Evolutionary conservation across 1,284 basidiomycete species (phyloP), one percentile per base, ranked within the genome.

Genomic region (Dichomitus squalens): DNA sequence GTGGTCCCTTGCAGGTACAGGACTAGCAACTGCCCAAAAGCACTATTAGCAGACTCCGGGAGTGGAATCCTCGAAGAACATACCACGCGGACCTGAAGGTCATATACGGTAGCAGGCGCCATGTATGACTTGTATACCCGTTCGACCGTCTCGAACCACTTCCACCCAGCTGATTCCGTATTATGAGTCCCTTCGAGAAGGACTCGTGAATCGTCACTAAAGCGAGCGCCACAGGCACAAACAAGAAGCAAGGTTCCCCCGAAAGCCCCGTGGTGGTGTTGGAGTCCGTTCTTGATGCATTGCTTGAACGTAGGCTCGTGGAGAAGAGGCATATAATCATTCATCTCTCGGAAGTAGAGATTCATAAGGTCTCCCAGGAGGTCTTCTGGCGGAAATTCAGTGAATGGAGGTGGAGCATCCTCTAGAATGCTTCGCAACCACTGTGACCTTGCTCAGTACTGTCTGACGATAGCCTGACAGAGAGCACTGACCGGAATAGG

Each of bases 231-330:
- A 49, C 85, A 75, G 0, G 93, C 90, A 67, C 90, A 93, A 0
- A 94, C 82, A 31, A 92, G 75, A 25, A 94, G 73, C 44, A 92
- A 79, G 2, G 87, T 82, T 16, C 81, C 81, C 7, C 82, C 88
- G 69, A 94, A 93, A 4, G 81, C 75, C 1, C 76, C 51, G 64
- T 92, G 83, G 7, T 70, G 76, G n/a, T 76, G 70, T 68, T 92
- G 86, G n/a, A 87, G 67, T 2, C 81, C 79, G 9, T 83, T 78
- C 11, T 70, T 69, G 35, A 91, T 73, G 40, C 80, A 75, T 11
- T 73, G 72, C 54, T 90, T 81, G 64, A 96, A 93, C 16, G 84
- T 86, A 1, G 85, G 85, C 0, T 85, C 83, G 68, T 96, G 93
- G 1, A 96, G 74, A 8, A 95, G 74, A 1, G 92, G 91, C 18